Evolutionary conservation across 2,329 filamentous ascomycete species (phyloP).

Genomic region (Cercospora sp.): DNA sequence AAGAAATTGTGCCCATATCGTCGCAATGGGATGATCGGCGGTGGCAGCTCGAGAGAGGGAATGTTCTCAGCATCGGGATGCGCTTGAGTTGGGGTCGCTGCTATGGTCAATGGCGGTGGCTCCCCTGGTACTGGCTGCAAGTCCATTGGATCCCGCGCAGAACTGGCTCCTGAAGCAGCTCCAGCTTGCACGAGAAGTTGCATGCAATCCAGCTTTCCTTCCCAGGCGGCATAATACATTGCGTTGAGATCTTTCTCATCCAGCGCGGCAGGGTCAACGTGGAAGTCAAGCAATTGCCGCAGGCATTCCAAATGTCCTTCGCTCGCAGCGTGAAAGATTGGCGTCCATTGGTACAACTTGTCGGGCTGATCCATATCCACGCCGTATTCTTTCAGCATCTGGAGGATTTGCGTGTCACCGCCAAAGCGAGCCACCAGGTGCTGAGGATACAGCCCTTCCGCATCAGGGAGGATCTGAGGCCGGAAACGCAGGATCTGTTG

Average conservation of each 20-base stretch:
- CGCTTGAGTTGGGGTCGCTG: constrained; percentile 27
- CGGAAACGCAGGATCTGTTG: constrained; percentile 78
- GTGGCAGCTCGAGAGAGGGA: constrained; percentile 85
- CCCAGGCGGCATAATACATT: constrained; percentile 98
- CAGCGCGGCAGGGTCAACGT: constrained; percentile 73
- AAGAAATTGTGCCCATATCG: constrained; percentile 98
- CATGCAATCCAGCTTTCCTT: constrained; percentile 94
- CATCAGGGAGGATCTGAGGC: constrained; percentile 84
- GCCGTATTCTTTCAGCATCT: constrained; percentile 79
- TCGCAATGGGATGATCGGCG: constrained; percentile 90
- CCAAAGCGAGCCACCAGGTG: constrained; percentile 91
- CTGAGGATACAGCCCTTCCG: constrained; percentile 94
- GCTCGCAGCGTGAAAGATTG: constrained; percentile 91
- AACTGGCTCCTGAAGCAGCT: constrained; percentile 18
- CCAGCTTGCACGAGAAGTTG: constrained; percentile 67
- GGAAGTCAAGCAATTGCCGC: constrained; percentile 74
- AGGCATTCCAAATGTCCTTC: constrained; percentile 92
- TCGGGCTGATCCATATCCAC: constrained; percentile 90
- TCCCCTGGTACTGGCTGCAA: constrained; percentile 40
- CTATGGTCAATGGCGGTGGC: constrained; percentile 58
- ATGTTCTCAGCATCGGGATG: constrained; percentile 75
- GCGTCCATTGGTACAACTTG: constrained; percentile 97
- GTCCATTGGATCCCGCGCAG: constrained; percentile 24
- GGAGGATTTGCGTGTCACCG: constrained; percentile 73
- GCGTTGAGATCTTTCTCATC: constrained; percentile 93